Evolutionary conservation across 768 basidiomycete genomes (phyloP).

Genomic region (Serendipita sp.): DNA sequence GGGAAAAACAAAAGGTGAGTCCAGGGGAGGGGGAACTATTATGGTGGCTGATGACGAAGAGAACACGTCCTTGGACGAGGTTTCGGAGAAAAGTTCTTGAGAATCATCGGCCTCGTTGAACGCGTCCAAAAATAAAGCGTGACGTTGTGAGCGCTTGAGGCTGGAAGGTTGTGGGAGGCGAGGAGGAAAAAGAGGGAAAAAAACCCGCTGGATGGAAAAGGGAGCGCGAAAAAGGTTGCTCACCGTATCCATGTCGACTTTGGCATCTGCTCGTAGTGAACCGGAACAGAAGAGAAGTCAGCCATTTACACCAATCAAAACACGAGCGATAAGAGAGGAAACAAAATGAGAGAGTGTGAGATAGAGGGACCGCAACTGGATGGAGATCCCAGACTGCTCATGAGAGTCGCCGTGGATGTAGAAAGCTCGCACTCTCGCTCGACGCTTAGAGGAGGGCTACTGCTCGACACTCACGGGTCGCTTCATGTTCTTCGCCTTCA

Average conservation of each 20-base stretch:
- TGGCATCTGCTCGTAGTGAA: slow-evolving; percentile 40
- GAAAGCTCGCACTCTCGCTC: neutral
- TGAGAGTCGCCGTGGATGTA: neutral
- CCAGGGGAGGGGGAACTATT: neutral
- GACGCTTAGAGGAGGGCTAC: no score
- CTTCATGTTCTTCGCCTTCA: slow-evolving; percentile 50
- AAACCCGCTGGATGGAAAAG: no score
- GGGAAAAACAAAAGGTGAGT: neutral
- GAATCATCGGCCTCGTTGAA: neutral
- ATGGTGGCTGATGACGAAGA: neutral
- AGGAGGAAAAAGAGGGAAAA: neutral
- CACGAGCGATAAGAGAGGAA: neutral
- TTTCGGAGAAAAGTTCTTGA: neutral
- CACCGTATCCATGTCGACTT: slow-evolving; percentile 73
- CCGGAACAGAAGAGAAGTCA: no score
- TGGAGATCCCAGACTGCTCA: neutral
- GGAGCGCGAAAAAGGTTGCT: slow-evolving; percentile 1
- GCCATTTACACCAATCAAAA: neutral
- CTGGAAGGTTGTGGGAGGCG: no score
- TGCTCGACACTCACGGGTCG: slow-evolving; percentile 41
- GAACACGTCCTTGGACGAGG: neutral
- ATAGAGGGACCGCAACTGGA: neutral
- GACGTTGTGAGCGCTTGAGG: neutral
- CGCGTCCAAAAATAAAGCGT: neutral
- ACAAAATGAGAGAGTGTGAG: neutral